phyloP scores from a whole-genome alignment of 2,329 filamentous ascomycete species.

The Colletotrichum navitas region DNA sequence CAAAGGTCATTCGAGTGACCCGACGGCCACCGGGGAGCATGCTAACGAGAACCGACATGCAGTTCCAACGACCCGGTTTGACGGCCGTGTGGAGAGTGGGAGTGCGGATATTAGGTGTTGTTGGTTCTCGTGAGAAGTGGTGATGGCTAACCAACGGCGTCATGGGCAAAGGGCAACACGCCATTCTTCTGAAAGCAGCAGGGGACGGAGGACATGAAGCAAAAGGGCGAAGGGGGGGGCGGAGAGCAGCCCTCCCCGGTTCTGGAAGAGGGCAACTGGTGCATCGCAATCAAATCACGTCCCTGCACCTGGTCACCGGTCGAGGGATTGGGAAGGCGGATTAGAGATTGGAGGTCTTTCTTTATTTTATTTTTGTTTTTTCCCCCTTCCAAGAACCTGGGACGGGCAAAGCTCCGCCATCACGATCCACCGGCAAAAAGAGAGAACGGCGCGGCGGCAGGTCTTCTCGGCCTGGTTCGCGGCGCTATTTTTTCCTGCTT shows the following conservation, averaged over 20 bases:
- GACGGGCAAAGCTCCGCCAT: conserved; percentile 17
- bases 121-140: conserved; percentile 16
- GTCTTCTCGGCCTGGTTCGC: conserved; percentile 10
- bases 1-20: background rate
- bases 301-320: conserved; percentile 37
- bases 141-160: conserved; percentile 14
- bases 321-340: conserved; percentile 35
- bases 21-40: conserved; percentile 5
- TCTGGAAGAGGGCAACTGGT: background rate
- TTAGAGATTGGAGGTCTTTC: background rate
- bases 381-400: conserved; percentile 32
- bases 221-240: too few species aligned
- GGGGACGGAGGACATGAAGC: background rate
- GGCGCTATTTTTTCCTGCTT: conserved; percentile 7
- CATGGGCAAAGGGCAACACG: conserved; percentile 1
- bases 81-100: background rate
- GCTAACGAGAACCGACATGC: background rate
- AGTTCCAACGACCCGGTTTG: conserved; percentile 34
- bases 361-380: too few species aligned
- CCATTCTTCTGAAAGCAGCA: conserved; percentile 19
- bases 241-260: background rate
- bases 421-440: background rate
- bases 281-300: conserved; percentile 33
- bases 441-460: background rate
- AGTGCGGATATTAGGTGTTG: conserved; percentile 16